Evolutionary conservation across 192 early-diverging fungal species (phyloP).

Genomic region (Gaertneriomyces semiglobifer): DNA sequence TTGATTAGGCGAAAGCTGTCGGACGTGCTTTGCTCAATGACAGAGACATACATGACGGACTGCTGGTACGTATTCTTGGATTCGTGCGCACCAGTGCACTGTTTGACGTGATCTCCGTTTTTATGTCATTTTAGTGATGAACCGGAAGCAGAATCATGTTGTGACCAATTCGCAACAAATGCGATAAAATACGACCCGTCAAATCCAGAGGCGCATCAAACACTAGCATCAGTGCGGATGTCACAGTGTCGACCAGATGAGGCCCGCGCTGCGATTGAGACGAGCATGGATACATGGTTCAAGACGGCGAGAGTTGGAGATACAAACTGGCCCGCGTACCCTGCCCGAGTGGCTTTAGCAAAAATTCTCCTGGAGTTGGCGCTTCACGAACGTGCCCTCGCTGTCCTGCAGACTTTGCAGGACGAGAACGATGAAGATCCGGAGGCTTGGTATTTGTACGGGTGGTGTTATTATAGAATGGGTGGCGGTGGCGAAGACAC

Average conservation of each 20-base stretch:
- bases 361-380: conserved; percentile 85
- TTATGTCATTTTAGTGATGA: conserved; percentile 62
- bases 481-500: conserved; percentile 46
- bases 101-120: not conserved
- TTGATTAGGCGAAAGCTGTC: conserved; percentile 66
- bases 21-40: conserved; percentile 86
- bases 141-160: conserved; percentile 80
- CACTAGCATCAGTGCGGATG: conserved; percentile 83
- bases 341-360: conserved; percentile 74
- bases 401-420: conserved; percentile 72
- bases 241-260: conserved; percentile 80
- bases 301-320: conserved; percentile 39
- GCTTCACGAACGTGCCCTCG: conserved; percentile 73
- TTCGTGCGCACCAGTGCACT: not conserved
- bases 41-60: conserved; percentile 97
- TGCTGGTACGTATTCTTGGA: conserved; percentile 70
- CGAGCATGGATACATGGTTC: conserved; percentile 69
- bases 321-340: conserved; percentile 49
- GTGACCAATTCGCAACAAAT: conserved; percentile 67
- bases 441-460: conserved; percentile 93
- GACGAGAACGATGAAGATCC: conserved; percentile 90
- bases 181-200: conserved; percentile 67
- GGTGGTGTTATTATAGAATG: conserved; percentile 84
- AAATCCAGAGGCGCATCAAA: conserved; percentile 83
- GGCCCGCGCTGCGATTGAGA: conserved; percentile 64